Conservation (phyloP, 148 eudicot species). For the Silene uniflora region DNA sequence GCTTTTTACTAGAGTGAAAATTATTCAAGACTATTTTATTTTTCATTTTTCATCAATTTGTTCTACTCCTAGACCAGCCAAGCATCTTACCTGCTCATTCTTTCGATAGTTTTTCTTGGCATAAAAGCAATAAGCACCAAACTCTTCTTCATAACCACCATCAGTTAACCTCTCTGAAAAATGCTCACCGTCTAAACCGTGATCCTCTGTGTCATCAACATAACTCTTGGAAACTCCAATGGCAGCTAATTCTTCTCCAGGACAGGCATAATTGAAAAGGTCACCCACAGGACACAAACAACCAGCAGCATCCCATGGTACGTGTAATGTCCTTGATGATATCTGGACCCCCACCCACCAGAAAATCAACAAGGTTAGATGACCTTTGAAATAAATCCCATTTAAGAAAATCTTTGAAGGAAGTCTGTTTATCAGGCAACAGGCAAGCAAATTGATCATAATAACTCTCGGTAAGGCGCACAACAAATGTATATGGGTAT, state of each 20-base stretch:
- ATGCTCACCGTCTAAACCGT: slow-evolving; percentile 25
- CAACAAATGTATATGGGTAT: background rate
- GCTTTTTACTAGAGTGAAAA: background rate
- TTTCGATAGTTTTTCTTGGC: slow-evolving; percentile 60
- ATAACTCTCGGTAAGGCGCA: background rate
- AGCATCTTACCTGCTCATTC: slow-evolving; percentile 70
- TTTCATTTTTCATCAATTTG: background rate
- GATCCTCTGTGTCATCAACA: slow-evolving; percentile 28
- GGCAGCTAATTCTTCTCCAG: slow-evolving; percentile 57
- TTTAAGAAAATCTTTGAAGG: background rate
- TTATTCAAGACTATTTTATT: background rate
- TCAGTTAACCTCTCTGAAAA: slow-evolving; percentile 54
- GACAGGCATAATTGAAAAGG: slow-evolving; percentile 85
- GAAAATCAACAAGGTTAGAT: slow-evolving; percentile 16
- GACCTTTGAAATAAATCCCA: background rate
- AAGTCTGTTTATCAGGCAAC: background rate
- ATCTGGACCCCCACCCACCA: slow-evolving; percentile 40
- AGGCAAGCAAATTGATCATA: background rate
- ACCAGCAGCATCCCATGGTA: slow-evolving; percentile 94
- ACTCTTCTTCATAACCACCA: slow-evolving; percentile 75
- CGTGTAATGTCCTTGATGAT: slow-evolving; percentile 89
- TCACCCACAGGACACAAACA: slow-evolving; percentile 98
- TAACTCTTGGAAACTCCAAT: slow-evolving; percentile 15
- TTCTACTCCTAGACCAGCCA: background rate
- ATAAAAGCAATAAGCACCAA: slow-evolving; percentile 74